Evolutionary conservation across 2,329 filamentous ascomycete genomes (phyloP).

Genomic region (Dryadomyces sulphureus): DNA sequence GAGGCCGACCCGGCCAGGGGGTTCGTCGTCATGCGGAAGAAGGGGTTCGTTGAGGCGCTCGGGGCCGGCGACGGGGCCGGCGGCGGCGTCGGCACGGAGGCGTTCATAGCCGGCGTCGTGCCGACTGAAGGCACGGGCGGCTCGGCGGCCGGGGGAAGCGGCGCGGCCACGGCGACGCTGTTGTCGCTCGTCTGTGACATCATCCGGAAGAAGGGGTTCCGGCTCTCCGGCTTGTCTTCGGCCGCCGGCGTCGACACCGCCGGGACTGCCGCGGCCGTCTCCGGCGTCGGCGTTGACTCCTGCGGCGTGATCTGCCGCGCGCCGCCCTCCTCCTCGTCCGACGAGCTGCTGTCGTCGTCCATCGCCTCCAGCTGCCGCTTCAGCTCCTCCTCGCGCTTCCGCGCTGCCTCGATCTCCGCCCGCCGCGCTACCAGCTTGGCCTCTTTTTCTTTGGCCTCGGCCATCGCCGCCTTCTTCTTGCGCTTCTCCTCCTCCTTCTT

Average conservation of each 20-base stretch:
- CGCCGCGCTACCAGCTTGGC: slow-evolving; percentile 67
- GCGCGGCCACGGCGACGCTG: slow-evolving; percentile 25
- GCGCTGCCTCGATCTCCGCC: slow-evolving; percentile 83
- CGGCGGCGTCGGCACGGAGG: slow-evolving; percentile 10
- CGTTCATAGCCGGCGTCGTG: neutral
- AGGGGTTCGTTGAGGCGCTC: slow-evolving; percentile 79
- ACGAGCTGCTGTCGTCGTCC: slow-evolving; percentile 59
- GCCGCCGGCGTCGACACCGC: slow-evolving; percentile 19
- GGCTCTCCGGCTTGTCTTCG: slow-evolving; percentile 55
- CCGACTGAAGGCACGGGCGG: slow-evolving; percentile 14
- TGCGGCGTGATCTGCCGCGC: slow-evolving; percentile 50
- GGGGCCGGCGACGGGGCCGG: slow-evolving; percentile 23
- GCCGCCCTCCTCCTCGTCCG: slow-evolving; percentile 74
- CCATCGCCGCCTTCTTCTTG: slow-evolving; percentile 73
- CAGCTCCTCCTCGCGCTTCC: slow-evolving; percentile 78
- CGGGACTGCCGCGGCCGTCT: slow-evolving; percentile 34
- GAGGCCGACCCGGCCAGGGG: slow-evolving; percentile 18
- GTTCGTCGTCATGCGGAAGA: slow-evolving; percentile 71
- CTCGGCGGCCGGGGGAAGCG: slow-evolving; percentile 21
- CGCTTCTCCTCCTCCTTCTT: slow-evolving; percentile 96
- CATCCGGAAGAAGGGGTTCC: slow-evolving; percentile 90
- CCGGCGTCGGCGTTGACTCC: slow-evolving; percentile 41
- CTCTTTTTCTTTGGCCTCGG: slow-evolving; percentile 81
- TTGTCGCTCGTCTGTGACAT: slow-evolving; percentile 53
- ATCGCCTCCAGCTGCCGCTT: slow-evolving; percentile 70